Evolutionary conservation across 2,329 filamentous ascomycete genomes (phyloP), one percentile per base, ranked within the genome.

Genomic region (Pseudogymnoascus sp.): DNA sequence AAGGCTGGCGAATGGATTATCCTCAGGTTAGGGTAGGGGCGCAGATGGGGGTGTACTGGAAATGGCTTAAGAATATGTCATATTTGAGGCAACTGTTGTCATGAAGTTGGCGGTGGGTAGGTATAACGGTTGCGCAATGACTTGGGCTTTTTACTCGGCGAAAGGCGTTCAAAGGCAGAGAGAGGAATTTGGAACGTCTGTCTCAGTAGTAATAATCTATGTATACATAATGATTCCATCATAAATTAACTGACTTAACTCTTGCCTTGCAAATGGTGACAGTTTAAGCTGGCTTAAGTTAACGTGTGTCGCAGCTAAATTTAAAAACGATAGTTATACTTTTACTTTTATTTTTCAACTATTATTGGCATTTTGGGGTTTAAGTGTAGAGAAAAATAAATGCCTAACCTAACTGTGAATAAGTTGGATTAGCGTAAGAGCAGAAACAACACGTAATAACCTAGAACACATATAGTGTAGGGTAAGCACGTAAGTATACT

Each of bases 1-100:
- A 76, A 4, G 28, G 9, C 25, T 25, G 14, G 22, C 42, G 42
- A 25, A 25, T 25, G 22, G n/a, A 25, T 7, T 49, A 25, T 49
- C 2, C 23, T 28, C 14, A 4, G 4, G 5, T 28, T 28, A 23
- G 42, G 22, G 22, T 49, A 25, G 22, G 42, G 19, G 19, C 16
- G 39, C 19, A 42, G 19, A 12, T 42, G 9, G 39, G 19, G 39
- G 19, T 42, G 42, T 45, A 45, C 11, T 23, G 14, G 23, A 28
- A 19, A 25, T 2, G 42, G 42, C n/a, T 49, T 25, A n/a, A 25
- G 25, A 12, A 25, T 49, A n/a, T 49, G 41, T 25, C 42, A 14
- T 49, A 25, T 49, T n/a, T 49, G 42, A 25, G 14, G 42, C 22
- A 25, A 49, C 14, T 25, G 12, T 28, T 49, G n/a, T 45, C 19